Conservation (phyloP, 1,284 basidiomycete genomes). For the Pyrrhoderma noxium region DNA sequence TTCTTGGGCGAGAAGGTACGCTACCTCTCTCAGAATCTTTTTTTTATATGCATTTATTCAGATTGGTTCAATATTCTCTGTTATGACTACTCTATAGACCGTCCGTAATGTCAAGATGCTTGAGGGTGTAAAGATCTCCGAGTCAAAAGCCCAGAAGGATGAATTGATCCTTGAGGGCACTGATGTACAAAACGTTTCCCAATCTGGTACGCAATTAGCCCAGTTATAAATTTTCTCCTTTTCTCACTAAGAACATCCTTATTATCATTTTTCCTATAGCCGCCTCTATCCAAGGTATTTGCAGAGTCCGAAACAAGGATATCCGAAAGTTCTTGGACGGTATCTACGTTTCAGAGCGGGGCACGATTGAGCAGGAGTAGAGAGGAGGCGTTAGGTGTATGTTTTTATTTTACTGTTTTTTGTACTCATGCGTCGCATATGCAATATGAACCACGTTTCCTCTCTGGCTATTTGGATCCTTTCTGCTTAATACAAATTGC, state of each 20-base stretch:
- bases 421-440: constrained; percentile 6
- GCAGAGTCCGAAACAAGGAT: constrained; percentile 96
- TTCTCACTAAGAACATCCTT: too few relatives aligned
- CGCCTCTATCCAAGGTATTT: constrained; percentile 91
- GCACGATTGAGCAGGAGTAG: constrained; percentile 37
- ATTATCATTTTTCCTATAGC: constrained; percentile 56
- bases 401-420: constrained; percentile 1
- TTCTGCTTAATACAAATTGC: not conserved
- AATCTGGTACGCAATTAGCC: constrained; percentile 80
- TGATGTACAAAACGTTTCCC: constrained; percentile 93
- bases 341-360: constrained; percentile 89
- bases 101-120: constrained; percentile 93
- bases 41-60: constrained; percentile 1
- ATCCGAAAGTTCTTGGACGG: constrained; percentile 92
- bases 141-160: constrained; percentile 96
- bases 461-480: not conserved
- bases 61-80: too few relatives aligned
- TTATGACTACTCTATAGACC: constrained; percentile 40
- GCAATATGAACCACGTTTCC: constrained; percentile 2
- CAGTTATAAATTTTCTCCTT: not conserved
- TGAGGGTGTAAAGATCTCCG: constrained; percentile 78
- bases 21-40: not conserved
- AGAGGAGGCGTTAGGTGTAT: not conserved
- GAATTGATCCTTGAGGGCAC: constrained; percentile 91
- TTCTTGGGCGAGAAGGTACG: constrained; percentile 92